phyloP scores from a whole-genome alignment of 148 eudicot genomes.

The Arbutus unedo region DNA sequence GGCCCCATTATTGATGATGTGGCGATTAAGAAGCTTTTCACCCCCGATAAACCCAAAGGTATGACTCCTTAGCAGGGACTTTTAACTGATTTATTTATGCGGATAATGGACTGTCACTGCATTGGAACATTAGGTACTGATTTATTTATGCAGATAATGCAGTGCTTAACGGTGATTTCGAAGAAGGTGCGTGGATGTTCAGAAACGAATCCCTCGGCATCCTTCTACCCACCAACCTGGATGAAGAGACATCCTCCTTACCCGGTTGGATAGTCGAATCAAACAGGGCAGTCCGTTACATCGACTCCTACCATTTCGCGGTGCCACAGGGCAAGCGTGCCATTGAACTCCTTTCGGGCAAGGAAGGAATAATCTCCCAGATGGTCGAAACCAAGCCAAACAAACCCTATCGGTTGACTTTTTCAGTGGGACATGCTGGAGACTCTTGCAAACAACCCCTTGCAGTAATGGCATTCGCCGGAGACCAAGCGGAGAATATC shows the following conservation, averaged over 20 bases:
- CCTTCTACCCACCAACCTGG: conserved; percentile 88
- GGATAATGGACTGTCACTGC: conserved; percentile 33
- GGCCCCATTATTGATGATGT: conserved; percentile 93
- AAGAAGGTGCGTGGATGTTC: conserved; percentile 95
- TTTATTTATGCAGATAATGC: conserved; percentile 52
- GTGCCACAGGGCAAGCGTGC: conserved; percentile 91
- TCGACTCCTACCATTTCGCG: conserved; percentile 72
- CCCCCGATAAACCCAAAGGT: conserved; percentile 73
- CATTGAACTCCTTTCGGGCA: conserved; percentile 80
- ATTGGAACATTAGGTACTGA: neutral
- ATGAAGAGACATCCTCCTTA: conserved; percentile 67
- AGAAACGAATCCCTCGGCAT: conserved; percentile 82
- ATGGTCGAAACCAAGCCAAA: conserved; percentile 78
- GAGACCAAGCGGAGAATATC: conserved; percentile 82
- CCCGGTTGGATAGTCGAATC: conserved; percentile 98
- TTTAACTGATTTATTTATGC: neutral
- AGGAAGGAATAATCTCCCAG: conserved; percentile 95
- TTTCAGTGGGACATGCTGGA: conserved; percentile 69
- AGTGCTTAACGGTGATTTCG: conserved; percentile 85
- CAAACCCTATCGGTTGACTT: conserved; percentile 62
- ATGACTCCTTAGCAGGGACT: neutral
- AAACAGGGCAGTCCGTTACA: conserved; percentile 82
- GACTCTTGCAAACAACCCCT: conserved; percentile 84
- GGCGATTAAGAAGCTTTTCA: conserved; percentile 86
- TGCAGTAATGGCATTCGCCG: conserved; percentile 91